These are phyloP conservation scores for Dysphania ambrosioides DNA, from an alignment of 148 eudicot species.

Conservation along the genomic window DNA sequence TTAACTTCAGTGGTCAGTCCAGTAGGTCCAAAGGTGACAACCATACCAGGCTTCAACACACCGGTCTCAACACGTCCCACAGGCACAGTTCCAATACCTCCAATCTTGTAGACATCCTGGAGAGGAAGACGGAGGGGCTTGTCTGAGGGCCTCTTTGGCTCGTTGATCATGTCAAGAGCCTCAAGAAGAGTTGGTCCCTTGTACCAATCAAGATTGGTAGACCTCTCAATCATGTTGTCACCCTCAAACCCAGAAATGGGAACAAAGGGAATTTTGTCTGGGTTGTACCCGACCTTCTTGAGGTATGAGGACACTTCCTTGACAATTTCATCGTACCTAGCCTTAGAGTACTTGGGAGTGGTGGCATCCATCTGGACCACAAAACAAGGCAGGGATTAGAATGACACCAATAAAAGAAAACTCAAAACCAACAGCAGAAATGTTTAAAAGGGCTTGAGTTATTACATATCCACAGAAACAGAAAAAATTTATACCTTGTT, in stretches of 20 bases:
- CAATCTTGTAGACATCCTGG: constrained; percentile 43
- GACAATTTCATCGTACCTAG: constrained; percentile 31
- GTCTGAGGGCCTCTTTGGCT: constrained; percentile 40
- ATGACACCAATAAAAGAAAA: neutral
- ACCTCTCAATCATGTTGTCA: constrained; percentile 41
- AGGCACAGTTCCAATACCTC: constrained; percentile 41
- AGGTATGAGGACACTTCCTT: constrained; percentile 35
- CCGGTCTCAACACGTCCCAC: constrained; percentile 44
- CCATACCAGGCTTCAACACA: constrained; percentile 35
- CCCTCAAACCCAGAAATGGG: constrained; percentile 40
- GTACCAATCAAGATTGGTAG: constrained; percentile 41
- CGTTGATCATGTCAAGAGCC: constrained; percentile 30
- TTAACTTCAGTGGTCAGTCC: constrained; percentile 45
- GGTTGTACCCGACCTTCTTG: constrained; percentile 45
- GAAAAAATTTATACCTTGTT: constrained; percentile 30
- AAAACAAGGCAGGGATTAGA: neutral
- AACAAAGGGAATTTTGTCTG: constrained; percentile 35
- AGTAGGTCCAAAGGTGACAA: constrained; percentile 40
- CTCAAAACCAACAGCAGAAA: too few species aligned
- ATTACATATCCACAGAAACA: neutral
- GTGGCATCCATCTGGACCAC: constrained; percentile 34
- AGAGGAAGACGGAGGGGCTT: constrained; percentile 43
- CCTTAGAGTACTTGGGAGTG: constrained; percentile 33
- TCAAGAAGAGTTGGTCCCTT: constrained; percentile 46
- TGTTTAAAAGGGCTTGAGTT: too few species aligned